Evolutionary conservation across 2,329 filamentous ascomycete species (phyloP).

Genomic region (Cladobotryum mycophilum): DNA sequence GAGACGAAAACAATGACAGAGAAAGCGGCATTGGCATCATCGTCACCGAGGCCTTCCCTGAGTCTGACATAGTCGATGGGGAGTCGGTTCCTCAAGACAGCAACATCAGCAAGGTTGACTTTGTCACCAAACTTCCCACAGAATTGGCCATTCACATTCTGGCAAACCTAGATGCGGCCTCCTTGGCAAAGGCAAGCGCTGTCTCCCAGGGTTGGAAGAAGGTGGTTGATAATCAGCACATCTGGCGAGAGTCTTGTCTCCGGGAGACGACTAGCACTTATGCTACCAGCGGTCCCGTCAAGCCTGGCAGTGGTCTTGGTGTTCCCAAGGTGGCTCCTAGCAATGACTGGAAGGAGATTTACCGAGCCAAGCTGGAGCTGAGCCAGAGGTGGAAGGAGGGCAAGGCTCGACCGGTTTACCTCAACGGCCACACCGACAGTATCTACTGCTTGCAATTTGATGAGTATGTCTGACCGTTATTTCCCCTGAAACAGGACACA

Average conservation of each 20-base stretch:
- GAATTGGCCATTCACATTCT: slow-evolving; percentile 57
- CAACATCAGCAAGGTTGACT: slow-evolving; percentile 50
- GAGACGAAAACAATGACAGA: slow-evolving; percentile 48
- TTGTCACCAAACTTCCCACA: slow-evolving; percentile 47
- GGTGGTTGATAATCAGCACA: slow-evolving; percentile 46
- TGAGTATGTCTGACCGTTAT: slow-evolving; percentile 54
- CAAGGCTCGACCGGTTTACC: slow-evolving; percentile 74
- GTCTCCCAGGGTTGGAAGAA: slow-evolving; percentile 48
- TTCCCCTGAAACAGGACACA: background rate
- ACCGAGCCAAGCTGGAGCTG: slow-evolving; percentile 67
- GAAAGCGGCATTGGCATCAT: slow-evolving; percentile 61
- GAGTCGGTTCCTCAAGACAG: slow-evolving; percentile 28
- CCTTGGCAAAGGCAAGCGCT: slow-evolving; percentile 41
- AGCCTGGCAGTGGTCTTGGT: slow-evolving; percentile 50
- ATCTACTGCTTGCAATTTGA: slow-evolving; percentile 99
- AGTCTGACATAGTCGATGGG: slow-evolving; percentile 30
- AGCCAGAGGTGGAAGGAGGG: slow-evolving; percentile 74
- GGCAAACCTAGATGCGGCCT: slow-evolving; percentile 47
- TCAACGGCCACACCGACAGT: slow-evolving; percentile 90
- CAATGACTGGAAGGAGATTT: slow-evolving; percentile 83
- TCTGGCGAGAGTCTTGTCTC: slow-evolving; percentile 59
- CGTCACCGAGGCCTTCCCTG: slow-evolving; percentile 38
- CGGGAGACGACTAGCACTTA: slow-evolving; percentile 55
- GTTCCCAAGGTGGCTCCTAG: slow-evolving; percentile 49
- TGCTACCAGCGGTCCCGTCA: slow-evolving; percentile 48